phyloP scores from a whole-genome alignment of 176 grass and related monocot species.

The Carex cristatella region DNA sequence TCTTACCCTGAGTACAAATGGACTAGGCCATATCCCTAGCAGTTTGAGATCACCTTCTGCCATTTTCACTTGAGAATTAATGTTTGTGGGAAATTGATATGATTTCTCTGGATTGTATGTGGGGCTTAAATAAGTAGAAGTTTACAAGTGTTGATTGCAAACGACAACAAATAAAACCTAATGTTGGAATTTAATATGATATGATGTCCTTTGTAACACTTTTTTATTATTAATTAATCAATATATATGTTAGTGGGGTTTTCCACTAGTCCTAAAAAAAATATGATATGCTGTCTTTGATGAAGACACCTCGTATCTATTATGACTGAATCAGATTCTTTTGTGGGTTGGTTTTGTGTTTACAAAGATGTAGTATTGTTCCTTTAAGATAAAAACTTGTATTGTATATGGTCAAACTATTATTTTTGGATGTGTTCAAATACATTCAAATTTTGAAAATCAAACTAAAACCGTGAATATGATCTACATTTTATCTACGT shows the following conservation, averaged over 20 bases:
- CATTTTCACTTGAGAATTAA: not conserved
- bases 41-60: conserved; percentile 17
- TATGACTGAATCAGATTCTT: no score
- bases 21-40: conserved; percentile 9
- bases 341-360: no score
- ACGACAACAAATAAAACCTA: not conserved
- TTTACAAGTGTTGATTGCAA: not conserved
- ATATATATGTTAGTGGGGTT: no score
- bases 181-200: not conserved
- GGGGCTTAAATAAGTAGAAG: not conserved
- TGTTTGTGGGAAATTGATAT: not conserved
- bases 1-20: not conserved
- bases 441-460: no score
- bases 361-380: not conserved
- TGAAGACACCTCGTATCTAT: not conserved
- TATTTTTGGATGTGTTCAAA: no score
- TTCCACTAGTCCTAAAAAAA: no score
- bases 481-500: no score
- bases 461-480: no score
- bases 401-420: no score
- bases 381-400: no score
- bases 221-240: no score
- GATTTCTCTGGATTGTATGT: not conserved
- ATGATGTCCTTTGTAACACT: no score
- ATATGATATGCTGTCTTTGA: conserved; percentile 12